Conservation (phyloP, 2,329 filamentous ascomycete genomes). For the Curvularia spicifera region DNA sequence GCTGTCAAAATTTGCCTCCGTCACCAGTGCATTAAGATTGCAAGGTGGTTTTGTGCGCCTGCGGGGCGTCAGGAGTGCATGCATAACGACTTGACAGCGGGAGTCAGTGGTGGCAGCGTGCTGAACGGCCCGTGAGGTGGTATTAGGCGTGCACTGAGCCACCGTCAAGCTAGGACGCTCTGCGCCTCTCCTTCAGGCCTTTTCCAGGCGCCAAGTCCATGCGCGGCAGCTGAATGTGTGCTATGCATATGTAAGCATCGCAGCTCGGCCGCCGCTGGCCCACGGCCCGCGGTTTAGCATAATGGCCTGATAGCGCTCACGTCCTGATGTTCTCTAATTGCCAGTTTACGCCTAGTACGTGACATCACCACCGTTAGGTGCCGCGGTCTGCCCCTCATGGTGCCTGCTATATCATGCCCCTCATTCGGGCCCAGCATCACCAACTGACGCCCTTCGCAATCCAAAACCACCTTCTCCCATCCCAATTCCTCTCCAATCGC, state of each 20-base stretch:
- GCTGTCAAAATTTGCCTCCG: conserved; percentile 8
- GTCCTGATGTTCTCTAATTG: background rate
- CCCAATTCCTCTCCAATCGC: background rate
- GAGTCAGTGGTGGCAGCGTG: background rate
- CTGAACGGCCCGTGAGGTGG: background rate
- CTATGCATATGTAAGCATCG: too few relatives aligned
- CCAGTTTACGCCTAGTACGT: background rate
- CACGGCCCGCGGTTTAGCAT: background rate
- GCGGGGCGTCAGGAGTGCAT: background rate
- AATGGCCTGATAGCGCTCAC: background rate
- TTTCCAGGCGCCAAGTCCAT: background rate
- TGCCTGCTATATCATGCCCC: conserved; percentile 14
- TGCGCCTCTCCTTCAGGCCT: background rate
- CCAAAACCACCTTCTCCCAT: background rate
- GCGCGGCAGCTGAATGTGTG: background rate
- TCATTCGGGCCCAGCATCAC: conserved; percentile 1
- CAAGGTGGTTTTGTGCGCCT: background rate
- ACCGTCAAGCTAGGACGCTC: conserved; percentile 5
- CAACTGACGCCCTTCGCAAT: background rate
- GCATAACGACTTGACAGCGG: background rate
- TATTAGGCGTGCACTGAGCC: background rate
- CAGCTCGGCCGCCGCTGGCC: background rate
- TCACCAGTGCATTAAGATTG: conserved; percentile 4
- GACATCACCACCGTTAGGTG: conserved; percentile 15
- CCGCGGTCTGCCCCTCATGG: conserved; percentile 18